Evolutionary conservation across 805 yeast genomes (phyloP), one percentile per base, ranked within the genome.

Genomic region (Priceomyces fermenticarens): DNA sequence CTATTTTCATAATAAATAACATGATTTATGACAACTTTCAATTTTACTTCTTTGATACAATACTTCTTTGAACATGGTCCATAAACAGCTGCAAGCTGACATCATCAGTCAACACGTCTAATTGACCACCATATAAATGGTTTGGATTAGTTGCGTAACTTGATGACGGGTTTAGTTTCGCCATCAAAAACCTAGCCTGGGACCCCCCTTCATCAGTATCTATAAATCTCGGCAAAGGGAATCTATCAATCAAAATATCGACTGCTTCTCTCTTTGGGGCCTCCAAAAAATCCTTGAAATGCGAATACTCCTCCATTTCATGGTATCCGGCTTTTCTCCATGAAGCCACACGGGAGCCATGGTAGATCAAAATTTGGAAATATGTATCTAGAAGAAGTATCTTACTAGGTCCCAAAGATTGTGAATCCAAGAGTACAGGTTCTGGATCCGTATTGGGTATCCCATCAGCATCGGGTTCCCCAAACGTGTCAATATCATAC

Each of bases 131-230:
- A 45, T 58, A 52, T 50, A 55, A 36, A 37, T 63, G 63, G 40
- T 53, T 59, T 10, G 69, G 69, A 37, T 67, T 49, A 26, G 75
- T 67, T 6, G 62, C 53, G 55, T 81, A 80, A 35, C 73, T 72
- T 2, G 81, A 79, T 3, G 85, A 73, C 10, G 88, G 88, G 58
- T 82, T 82, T 51, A 82, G 65, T 59, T 81, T 81, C 2, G 87
- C 82, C 72, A 78, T 78, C 41, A 82, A 65, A 57, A 82, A 82
- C 60, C 88, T 71, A 0, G 88, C 87, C 54, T 82, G 88, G 0
- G 87, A 81, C 3, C 87, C 88, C 40, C 87, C 87, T 56, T 81
- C 87, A 51, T 82, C 86, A 17, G 86, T 80, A 54, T 82, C 87
- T 39, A 82, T 80, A 49, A 81, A 82, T 52, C 88, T 68, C 4